Base-by-base conservation (phyloP, 1,284 basidiomycete species). In the Agroathelia rolfsii region DNA sequence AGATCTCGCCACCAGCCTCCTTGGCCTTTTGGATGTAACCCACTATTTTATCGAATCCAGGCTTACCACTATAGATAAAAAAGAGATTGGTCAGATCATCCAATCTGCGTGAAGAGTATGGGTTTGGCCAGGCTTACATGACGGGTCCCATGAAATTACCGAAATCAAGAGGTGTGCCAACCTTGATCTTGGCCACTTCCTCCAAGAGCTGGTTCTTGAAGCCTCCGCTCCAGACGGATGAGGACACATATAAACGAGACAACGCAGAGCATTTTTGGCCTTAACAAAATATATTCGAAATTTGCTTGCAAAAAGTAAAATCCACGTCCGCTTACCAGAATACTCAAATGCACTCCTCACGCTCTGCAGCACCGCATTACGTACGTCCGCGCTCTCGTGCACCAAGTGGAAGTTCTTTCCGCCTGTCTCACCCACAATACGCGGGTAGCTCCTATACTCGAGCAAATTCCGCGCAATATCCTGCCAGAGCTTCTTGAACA, bases 361-460 rank as follows among this genome's bases (percentile, higher is more conserved):
- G 35, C 72, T 78, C 64, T 98, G 94, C 32, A 86, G 52, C 32
- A 89, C 94, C 20, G 93, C 88, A 41, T 90, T 88, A 53, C 70
- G 71, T 37, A 94, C 63, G 48, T 95, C 85, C 32, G 93, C 93
- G 10, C 79, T 81, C 35, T 75, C 67, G 61, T 97, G 94, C 32
- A 97, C 68, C 36, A 98, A 50, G 64, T 97, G 94, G 72, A 94
- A 97, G 69, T 98, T 97, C 71, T 98, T 98, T 41, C 94, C 93
- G 35, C 92, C 88, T 7, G 89, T 93, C 67, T 97, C 93, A 19
- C 93, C 93, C 8, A 98, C 93, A 41, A 99, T 86, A 45, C 94
- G 72, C 2, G 95, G 94, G 62, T 96, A 98, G 11, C 75, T 67
- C 49, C 66, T 75, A 67, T 95, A 95, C 33, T 66, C 72, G 55